Evolutionary conservation across 495 filamentous ascomycete species (phyloP).

Genomic region (Lentithecium fluviatile): DNA sequence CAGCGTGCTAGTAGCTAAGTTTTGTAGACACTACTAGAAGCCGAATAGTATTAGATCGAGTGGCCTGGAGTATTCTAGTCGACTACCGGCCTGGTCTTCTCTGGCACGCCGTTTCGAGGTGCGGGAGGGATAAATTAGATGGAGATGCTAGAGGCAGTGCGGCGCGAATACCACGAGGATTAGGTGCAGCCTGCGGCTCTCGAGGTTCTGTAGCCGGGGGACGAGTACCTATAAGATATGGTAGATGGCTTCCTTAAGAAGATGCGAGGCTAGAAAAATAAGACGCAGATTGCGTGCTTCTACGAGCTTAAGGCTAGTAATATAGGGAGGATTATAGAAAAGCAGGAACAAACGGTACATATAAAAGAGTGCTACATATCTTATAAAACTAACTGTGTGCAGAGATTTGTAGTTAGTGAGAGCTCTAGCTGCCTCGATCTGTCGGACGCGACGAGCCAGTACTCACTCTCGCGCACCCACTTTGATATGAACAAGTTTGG

Average conservation of each 20-base stretch:
- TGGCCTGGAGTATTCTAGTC: conserved; percentile 17
- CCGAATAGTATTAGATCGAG: conserved; percentile 6
- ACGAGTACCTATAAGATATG: conserved; percentile 24
- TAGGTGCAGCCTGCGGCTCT: conserved; percentile 22
- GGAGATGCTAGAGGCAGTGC: conserved; percentile 26
- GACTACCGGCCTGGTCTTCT: conserved; percentile 20
- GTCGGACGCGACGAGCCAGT: conserved; percentile 18
- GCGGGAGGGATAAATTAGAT: conserved; percentile 20
- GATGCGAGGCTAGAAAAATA: conserved; percentile 17
- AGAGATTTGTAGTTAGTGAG: conserved; percentile 29
- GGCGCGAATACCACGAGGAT: conserved; percentile 8
- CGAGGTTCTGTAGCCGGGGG: conserved; percentile 20
- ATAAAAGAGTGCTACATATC: not conserved
- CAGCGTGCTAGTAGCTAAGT: not conserved
- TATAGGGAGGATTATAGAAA: conserved; percentile 19
- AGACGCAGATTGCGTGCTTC: conserved; percentile 19
- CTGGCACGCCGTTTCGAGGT: conserved; percentile 22
- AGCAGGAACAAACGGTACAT: conserved; percentile 10
- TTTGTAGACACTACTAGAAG: conserved; percentile 22
- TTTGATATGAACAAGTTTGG: conserved; percentile 34
- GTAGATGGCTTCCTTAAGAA: conserved; percentile 21
- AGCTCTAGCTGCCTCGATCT: conserved; percentile 27
- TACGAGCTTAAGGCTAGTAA: conserved; percentile 27
- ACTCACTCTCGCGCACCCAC: conserved; percentile 26
- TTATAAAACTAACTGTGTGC: not conserved